phyloP scores from a whole-genome alignment of 306 rosid species.

The Benincasa hispida region DNA sequence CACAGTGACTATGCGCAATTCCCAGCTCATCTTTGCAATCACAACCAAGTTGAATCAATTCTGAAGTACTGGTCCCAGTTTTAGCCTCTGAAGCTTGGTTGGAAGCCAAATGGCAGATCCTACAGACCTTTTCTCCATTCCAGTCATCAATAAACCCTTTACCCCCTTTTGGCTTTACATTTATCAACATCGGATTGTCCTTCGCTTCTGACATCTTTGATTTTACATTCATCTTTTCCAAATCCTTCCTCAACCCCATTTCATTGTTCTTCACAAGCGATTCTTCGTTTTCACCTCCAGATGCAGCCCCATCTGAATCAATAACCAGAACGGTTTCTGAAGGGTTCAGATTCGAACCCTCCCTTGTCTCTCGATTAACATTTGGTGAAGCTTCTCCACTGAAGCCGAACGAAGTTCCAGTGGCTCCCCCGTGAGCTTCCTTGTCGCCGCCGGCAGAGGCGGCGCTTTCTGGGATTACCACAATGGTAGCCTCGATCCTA shows the following conservation, averaged over 20 bases:
- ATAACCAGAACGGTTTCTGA: conserved; percentile 36
- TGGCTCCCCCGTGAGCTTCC: not conserved
- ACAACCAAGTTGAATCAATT: conserved; percentile 80
- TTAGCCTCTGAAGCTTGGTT: conserved; percentile 37
- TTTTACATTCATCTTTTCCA: conserved; percentile 12
- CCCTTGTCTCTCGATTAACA: conserved; percentile 13
- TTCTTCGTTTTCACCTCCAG: conserved; percentile 21
- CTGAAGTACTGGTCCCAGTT: conserved; percentile 15
- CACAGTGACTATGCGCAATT: conserved; percentile 72
- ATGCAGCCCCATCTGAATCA: conserved; percentile 28
- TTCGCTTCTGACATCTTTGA: conserved; percentile 32
- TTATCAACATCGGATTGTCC: conserved; percentile 36
- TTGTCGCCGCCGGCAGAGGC: not conserved
- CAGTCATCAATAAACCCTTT: conserved; percentile 24
- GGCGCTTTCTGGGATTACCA: not conserved
- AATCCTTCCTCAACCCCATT: conserved; percentile 7
- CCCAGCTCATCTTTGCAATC: conserved; percentile 87
- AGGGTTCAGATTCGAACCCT: conserved; percentile 21
- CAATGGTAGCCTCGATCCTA: not conserved
- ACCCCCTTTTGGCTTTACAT: conserved; percentile 38
- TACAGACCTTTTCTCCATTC: conserved; percentile 68
- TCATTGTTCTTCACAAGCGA: conserved; percentile 24
- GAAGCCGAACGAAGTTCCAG: not conserved
- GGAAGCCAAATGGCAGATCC: conserved; percentile 77
- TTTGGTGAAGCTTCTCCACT: not conserved